A percentile compares a stretch with the other conserved stretches of the same genome.
Evolutionary conservation across 768 basidiomycete species (phyloP).

Genomic region (Termitomyces eurrhizus): DNA sequence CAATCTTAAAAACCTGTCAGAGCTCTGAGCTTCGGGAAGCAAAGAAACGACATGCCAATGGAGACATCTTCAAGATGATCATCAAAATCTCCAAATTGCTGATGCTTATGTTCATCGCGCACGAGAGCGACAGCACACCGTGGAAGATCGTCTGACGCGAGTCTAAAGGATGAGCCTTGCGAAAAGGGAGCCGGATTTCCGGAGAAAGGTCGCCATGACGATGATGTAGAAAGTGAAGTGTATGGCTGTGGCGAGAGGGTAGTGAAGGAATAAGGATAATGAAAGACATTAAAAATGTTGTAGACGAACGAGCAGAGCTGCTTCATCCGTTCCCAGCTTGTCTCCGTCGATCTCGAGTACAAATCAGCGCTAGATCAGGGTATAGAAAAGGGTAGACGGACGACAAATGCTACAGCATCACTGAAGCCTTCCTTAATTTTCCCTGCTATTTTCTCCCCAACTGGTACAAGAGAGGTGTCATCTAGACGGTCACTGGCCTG

Average conservation of each 20-base stretch:
- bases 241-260: constrained; percentile 42
- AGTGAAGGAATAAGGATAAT: not conserved
- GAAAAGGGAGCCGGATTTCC: constrained; percentile 39
- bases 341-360: constrained; percentile 54
- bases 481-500: constrained; percentile 66
- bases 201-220: constrained; percentile 46
- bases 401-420: constrained; percentile 68
- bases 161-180: constrained; percentile 39
- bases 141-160: constrained; percentile 44
- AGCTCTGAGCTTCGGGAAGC: constrained; percentile 15
- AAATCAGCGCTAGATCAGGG: constrained; percentile 3
- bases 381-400: constrained; percentile 28
- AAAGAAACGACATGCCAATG: constrained; percentile 31
- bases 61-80: constrained; percentile 76
- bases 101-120: constrained; percentile 45
- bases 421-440: constrained; percentile 51
- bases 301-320: constrained; percentile 55
- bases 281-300: not conserved
- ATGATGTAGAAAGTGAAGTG: constrained; percentile 29
- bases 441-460: constrained; percentile 59
- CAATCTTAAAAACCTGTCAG: constrained; percentile 29
- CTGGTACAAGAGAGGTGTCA: constrained; percentile 56
- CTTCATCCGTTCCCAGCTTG: constrained; percentile 45
- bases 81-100: constrained; percentile 74
- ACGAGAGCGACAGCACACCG: constrained; percentile 46